These are phyloP conservation scores for Podaxis sp. DNA, from an alignment of 768 basidiomycete genomes.

Conservation along the genomic window DNA sequence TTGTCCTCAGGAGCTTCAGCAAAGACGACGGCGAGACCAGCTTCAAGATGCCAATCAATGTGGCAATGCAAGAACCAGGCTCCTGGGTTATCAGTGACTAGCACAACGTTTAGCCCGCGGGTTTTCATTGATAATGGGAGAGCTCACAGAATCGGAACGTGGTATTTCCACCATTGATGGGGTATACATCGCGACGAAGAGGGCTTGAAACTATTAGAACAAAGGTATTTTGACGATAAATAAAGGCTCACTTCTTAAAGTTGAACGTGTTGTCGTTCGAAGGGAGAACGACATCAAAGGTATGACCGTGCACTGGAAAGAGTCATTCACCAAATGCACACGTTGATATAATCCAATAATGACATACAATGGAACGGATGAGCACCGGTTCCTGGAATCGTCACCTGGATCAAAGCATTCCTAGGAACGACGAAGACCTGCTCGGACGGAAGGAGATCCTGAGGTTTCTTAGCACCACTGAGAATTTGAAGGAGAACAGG, in stretches of 20 bases:
- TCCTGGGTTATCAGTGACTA: conserved; percentile 22
- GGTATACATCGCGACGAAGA: conserved; percentile 20
- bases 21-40: conserved; percentile 40
- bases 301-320: conserved; percentile 18
- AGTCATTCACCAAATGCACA: not conserved
- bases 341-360: not conserved
- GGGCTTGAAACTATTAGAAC: conserved; percentile 10
- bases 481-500: conserved; percentile 40
- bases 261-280: conserved; percentile 12
- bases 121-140: not conserved
- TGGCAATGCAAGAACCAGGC: conserved; percentile 25
- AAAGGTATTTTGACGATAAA: not conserved
- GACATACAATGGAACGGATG: conserved; percentile 13
- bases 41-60: conserved; percentile 36
- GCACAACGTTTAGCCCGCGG: no score
- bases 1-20: conserved; percentile 32
- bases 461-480: conserved; percentile 26
- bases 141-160: conserved; percentile 21
- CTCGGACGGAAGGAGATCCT: conserved; percentile 27
- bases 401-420: conserved; percentile 48
- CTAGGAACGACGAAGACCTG: conserved; percentile 26
- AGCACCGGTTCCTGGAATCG: conserved; percentile 34
- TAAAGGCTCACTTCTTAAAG: conserved; percentile 7
- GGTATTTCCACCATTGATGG: conserved; percentile 16
- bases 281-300: conserved; percentile 18